Evolutionary conservation across 495 filamentous ascomycete genomes (phyloP).

Genomic region (Friedmanniomyces endolithicus): DNA sequence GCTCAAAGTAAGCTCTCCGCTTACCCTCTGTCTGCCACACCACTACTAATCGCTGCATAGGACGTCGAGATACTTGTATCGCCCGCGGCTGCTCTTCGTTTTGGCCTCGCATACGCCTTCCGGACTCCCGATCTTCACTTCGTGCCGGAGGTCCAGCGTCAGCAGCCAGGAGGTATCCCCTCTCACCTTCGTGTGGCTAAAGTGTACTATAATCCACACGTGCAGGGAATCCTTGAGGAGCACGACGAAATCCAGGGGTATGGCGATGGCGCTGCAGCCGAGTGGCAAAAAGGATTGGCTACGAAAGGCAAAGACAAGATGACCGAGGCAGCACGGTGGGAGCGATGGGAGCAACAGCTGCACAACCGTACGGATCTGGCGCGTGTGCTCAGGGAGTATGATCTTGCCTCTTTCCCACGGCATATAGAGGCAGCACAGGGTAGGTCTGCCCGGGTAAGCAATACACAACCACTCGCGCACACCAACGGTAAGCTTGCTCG

Average conservation of each 20-base stretch:
- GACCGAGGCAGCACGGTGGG: slow-evolving; percentile 52
- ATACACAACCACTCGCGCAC: not conserved
- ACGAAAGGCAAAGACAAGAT: slow-evolving; percentile 43
- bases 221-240: slow-evolving; percentile 42
- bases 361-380: slow-evolving; percentile 11
- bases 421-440: not conserved
- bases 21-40: not conserved
- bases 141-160: slow-evolving; percentile 40
- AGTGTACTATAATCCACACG: slow-evolving; percentile 46
- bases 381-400: slow-evolving; percentile 15
- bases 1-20: slow-evolving; percentile 41
- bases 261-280: slow-evolving; percentile 49
- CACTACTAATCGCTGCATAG: slow-evolving; percentile 30
- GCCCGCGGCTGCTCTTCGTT: slow-evolving; percentile 41
- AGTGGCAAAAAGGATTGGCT: slow-evolving; percentile 64
- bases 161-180: slow-evolving; percentile 33
- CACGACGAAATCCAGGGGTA: slow-evolving; percentile 46
- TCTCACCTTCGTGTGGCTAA: slow-evolving; percentile 44
- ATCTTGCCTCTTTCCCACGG: slow-evolving; percentile 10
- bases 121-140: slow-evolving; percentile 45
- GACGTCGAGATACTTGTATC: slow-evolving; percentile 54
- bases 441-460: slow-evolving; percentile 11
- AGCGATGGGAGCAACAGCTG: slow-evolving; percentile 47
- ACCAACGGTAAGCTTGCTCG: slow-evolving; percentile 12
- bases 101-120: slow-evolving; percentile 53